A percentile compares a stretch with the other conserved stretches of the same genome.
phyloP scores from a whole-genome alignment of 1,139 yeast genomes.

The Diutina siamensis region DNA sequence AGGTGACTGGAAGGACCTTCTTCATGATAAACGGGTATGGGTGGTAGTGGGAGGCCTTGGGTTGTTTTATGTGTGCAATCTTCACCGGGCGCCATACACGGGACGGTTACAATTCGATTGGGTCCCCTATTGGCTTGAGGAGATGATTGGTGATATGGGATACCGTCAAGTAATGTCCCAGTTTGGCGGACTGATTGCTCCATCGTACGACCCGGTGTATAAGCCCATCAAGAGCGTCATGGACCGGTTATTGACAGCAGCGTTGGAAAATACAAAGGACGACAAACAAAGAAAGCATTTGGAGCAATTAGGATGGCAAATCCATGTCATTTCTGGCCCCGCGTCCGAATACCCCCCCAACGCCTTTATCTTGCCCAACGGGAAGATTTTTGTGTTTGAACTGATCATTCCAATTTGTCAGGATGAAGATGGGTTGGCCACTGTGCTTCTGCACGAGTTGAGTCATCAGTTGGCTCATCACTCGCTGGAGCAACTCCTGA shows the following conservation, averaged over 20 bases:
- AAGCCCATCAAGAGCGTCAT: conserved; percentile 46
- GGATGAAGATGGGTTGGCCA: conserved; percentile 86
- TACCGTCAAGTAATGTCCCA: conserved; percentile 50
- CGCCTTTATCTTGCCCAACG: conserved; percentile 93
- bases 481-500: conserved; percentile 67
- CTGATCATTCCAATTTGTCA: conserved; percentile 69
- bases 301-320: conserved; percentile 53
- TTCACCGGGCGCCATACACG: conserved; percentile 78
- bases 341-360: conserved; percentile 81
- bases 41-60: conserved; percentile 9
- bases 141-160: conserved; percentile 53
- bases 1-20: conserved; percentile 3
- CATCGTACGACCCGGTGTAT: conserved; percentile 45
- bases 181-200: conserved; percentile 34
- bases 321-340: conserved; percentile 63
- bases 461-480: conserved; percentile 93
- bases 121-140: conserved; percentile 59
- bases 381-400: conserved; percentile 83
- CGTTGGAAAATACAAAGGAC: conserved; percentile 22
- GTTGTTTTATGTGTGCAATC: conserved; percentile 48
- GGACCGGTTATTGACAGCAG: conserved; percentile 50
- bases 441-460: conserved; percentile 85
- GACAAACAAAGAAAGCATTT: conserved; percentile 24
- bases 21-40: conserved; percentile 7
- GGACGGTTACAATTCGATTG: conserved; percentile 63